These are phyloP conservation scores for Aspergillus caelatus DNA, from an alignment of 2,329 filamentous ascomycete genomes.

Conservation along the genomic window DNA sequence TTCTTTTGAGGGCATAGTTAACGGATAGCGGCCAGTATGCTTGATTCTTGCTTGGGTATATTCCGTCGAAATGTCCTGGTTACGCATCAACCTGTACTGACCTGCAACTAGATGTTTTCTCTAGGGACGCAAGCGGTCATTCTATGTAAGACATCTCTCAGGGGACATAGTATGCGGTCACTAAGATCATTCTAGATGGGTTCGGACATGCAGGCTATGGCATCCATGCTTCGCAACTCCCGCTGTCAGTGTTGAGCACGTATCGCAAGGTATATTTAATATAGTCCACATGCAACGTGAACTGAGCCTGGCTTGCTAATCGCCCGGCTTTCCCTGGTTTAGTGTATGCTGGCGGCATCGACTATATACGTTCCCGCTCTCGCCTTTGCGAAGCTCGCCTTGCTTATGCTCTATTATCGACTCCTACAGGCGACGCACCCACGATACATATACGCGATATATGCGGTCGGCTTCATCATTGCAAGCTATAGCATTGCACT, in stretches of 20 bases:
- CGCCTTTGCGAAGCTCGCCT: conserved; percentile 24
- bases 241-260: background rate
- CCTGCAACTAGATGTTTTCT: background rate
- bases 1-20: background rate
- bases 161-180: background rate
- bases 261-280: background rate
- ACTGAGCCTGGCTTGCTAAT: background rate
- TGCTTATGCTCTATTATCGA: conserved; percentile 25
- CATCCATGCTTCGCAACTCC: background rate
- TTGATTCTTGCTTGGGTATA: conserved; percentile 9
- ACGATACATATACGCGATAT: conserved; percentile 13
- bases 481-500: conserved; percentile 7
- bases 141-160: conserved; percentile 1
- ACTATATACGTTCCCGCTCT: conserved; percentile 22
- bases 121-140: conserved; percentile 1
- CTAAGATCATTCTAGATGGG: conserved; percentile 3
- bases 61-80: background rate
- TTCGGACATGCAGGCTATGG: conserved; percentile 4
- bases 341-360: conserved; percentile 16
- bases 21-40: background rate
- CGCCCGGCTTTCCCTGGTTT: background rate
- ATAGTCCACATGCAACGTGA: background rate
- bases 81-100: background rate
- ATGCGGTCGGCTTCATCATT: conserved; percentile 2
- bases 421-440: conserved; percentile 10